A percentile compares a stretch with the other conserved stretches of the same genome.
Conservation (phyloP, 2,329 filamentous ascomycete genomes). For the Endothia cerciana region DNA sequence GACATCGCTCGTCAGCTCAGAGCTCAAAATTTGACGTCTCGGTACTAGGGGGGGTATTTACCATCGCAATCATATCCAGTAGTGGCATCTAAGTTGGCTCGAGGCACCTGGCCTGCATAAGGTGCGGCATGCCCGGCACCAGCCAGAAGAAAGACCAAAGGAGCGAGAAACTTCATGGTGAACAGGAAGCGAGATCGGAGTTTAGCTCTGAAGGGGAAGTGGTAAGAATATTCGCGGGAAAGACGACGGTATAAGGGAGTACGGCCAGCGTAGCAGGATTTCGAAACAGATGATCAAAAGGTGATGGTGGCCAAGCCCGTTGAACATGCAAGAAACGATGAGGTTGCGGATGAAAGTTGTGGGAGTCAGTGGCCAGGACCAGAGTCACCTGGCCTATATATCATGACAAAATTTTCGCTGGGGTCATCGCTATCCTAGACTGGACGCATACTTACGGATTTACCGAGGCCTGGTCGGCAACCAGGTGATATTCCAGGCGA, state of each 20-base stretch:
- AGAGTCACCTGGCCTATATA: background rate
- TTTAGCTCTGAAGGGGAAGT: background rate
- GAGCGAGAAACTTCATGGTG: background rate
- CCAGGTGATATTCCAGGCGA: background rate
- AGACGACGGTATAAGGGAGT: background rate
- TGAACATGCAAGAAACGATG: background rate
- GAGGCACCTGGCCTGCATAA: background rate
- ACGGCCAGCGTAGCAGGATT: background rate
- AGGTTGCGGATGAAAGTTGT: background rate
- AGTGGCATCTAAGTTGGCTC: background rate
- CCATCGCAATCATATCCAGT: background rate
- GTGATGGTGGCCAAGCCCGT: background rate
- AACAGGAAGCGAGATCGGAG: background rate
- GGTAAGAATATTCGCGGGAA: background rate
- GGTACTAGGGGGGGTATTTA: background rate
- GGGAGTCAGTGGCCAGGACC: background rate
- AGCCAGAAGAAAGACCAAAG: background rate
- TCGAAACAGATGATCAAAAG: background rate
- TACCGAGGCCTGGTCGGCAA: background rate
- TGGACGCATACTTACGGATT: background rate
- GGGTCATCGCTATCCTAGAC: background rate
- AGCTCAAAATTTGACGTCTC: background rate
- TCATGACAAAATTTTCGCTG: background rate
- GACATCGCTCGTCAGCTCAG: background rate
- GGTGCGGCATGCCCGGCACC: background rate